These are phyloP conservation scores for Schoenoplectus tabernaemontani DNA, from an alignment of 202 grass and related monocot species.

Conservation along the genomic window DNA sequence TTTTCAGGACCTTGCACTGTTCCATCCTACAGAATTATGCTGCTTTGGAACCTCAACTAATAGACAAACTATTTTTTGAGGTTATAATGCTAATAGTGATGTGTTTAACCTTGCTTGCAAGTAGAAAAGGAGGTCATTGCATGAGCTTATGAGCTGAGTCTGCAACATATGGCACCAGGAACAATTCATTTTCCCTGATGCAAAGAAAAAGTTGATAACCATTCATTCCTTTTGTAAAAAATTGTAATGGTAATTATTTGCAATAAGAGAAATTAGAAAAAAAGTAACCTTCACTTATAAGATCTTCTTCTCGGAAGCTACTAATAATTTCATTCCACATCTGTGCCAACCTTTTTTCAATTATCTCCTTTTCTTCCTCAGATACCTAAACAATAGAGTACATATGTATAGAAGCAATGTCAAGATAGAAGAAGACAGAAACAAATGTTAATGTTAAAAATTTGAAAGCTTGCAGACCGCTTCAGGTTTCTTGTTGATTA, in stretches of 20 bases:
- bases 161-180: conserved; percentile 85
- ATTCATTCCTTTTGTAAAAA: too few relatives aligned
- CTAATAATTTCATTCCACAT: conserved; percentile 91
- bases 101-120: conserved; percentile 71
- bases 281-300: conserved; percentile 80
- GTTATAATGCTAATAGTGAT: background rate
- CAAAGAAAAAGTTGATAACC: background rate
- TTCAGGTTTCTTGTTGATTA: conserved; percentile 45
- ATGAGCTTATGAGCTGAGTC: conserved; percentile 28
- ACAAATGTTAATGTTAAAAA: conserved; percentile 27
- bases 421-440: background rate
- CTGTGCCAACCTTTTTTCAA: conserved; percentile 73
- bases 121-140: conserved; percentile 93
- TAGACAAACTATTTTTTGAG: background rate
- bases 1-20: background rate
- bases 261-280: background rate
- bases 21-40: conserved; percentile 3
- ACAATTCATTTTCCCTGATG: conserved; percentile 73
- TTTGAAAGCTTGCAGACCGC: conserved; percentile 41
- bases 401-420: conserved; percentile 19
- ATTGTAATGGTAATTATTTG: background rate
- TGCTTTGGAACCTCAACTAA: background rate
- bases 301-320: conserved; percentile 86
- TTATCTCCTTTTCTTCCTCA: conserved; percentile 40
- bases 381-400: conserved; percentile 34